Conservation (phyloP, 495 filamentous ascomycete species). For the Margaritispora aquatica region DNA sequence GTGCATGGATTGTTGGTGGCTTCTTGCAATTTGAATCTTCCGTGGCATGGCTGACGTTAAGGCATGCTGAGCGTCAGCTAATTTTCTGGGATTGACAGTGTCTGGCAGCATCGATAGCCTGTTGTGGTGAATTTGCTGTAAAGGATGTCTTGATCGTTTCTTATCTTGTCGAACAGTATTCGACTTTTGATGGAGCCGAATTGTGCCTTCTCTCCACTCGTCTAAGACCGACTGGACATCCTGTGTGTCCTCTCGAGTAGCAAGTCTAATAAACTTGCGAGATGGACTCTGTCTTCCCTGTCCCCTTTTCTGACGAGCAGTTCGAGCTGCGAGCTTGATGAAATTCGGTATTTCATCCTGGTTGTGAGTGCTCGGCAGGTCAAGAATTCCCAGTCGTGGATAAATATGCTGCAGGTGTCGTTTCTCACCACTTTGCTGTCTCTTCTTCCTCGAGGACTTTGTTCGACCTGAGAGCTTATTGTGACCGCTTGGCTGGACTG, state of each 20-base stretch:
- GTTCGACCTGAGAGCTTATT: neutral
- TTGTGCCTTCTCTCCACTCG: constrained; percentile 71
- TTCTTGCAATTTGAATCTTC: constrained; percentile 5
- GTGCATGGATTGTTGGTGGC: constrained; percentile 6
- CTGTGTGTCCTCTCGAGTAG: constrained; percentile 63
- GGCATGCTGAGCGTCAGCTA: constrained; percentile 18
- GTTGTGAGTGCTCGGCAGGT: constrained; percentile 5
- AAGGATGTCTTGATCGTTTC: neutral
- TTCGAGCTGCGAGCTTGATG: constrained; percentile 69
- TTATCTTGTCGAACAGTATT: no score
- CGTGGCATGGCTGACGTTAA: constrained; percentile 13
- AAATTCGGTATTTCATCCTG: constrained; percentile 57
- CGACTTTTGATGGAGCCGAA: constrained; percentile 26
- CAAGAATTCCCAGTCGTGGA: constrained; percentile 19
- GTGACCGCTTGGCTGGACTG: neutral
- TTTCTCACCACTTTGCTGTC: neutral
- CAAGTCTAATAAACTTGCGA: constrained; percentile 65
- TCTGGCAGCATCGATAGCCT: constrained; percentile 13
- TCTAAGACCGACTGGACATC: constrained; percentile 63
- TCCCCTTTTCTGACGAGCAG: constrained; percentile 53
- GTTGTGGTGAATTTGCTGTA: constrained; percentile 13
- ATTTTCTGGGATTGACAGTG: constrained; percentile 9
- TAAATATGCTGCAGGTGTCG: neutral
- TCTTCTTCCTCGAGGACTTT: neutral
- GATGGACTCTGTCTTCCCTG: constrained; percentile 69